Evolutionary conservation across 495 filamentous ascomycete genomes (phyloP).

Genomic region (Aspergillus incahuasiensis): DNA sequence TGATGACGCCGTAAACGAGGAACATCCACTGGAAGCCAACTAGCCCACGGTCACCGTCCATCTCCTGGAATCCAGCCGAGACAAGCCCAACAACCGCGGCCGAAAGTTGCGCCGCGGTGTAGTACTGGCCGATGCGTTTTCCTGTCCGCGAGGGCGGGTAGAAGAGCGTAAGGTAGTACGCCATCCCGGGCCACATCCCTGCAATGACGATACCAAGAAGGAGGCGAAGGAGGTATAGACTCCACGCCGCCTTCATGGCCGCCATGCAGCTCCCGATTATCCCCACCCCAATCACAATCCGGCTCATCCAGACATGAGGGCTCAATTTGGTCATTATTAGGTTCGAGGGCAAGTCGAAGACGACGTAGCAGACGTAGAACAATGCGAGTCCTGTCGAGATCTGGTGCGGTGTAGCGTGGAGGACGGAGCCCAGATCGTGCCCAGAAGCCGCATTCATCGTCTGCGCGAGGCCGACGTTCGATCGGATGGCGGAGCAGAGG

Average conservation of each 20-base stretch:
- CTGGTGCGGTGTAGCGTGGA: conserved; percentile 65
- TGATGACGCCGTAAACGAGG: conserved; percentile 76
- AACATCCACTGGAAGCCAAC: conserved; percentile 97
- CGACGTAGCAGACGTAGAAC: conserved; percentile 87
- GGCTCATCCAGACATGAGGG: conserved; percentile 87
- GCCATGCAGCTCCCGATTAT: conserved; percentile 78
- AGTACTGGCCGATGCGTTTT: conserved; percentile 85
- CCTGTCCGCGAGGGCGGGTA: conserved; percentile 83
- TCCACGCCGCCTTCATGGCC: conserved; percentile 76
- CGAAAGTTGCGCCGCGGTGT: conserved; percentile 83
- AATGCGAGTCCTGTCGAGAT: conserved; percentile 78
- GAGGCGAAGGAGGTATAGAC: conserved; percentile 80
- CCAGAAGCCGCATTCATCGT: conserved; percentile 72
- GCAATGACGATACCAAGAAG: conserved; percentile 84
- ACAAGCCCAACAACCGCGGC: conserved; percentile 87
- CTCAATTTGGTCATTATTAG: conserved; percentile 81
- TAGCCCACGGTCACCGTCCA: conserved; percentile 73
- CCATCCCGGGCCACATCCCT: conserved; percentile 94
- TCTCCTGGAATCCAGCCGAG: conserved; percentile 85
- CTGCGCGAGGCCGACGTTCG: conserved; percentile 84
- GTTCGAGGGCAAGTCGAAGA: conserved; percentile 87
- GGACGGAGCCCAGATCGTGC: conserved; percentile 64
- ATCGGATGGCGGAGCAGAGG: conserved; percentile 83
- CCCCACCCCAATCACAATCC: conserved; percentile 84
- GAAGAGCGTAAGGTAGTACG: conserved; percentile 88